phyloP scores from a whole-genome alignment of 2,329 filamentous ascomycete genomes.

The Fonsecaea multimorphosa region DNA sequence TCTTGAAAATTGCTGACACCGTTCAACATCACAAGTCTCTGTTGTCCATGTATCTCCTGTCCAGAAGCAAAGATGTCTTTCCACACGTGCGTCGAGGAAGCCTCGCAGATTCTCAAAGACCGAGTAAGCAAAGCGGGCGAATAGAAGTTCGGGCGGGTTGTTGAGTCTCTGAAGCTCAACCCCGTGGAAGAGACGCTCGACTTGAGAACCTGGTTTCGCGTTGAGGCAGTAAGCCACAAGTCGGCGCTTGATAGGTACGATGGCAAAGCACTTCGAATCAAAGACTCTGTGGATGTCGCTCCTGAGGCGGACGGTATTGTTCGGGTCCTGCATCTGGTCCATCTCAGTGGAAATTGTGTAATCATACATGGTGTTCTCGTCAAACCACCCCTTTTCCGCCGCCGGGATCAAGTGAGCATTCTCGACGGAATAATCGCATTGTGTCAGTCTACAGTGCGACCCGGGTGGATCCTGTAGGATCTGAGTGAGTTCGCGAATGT shows the following conservation, averaged over 20 bases:
- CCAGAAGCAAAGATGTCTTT: not conserved
- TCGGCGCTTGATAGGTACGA: constrained; percentile 12
- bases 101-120: constrained; percentile 13
- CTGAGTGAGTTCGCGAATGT: no score
- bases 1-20: constrained; percentile 16
- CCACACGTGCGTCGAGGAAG: not conserved
- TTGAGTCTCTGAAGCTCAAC: constrained; percentile 19
- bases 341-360: not conserved
- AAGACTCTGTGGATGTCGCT: constrained; percentile 25
- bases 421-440: no score
- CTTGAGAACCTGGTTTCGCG: constrained; percentile 7
- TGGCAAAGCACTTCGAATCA: constrained; percentile 17
- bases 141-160: constrained; percentile 3
- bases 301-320: constrained; percentile 17
- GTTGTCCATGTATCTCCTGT: not conserved
- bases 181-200: constrained; percentile 13
- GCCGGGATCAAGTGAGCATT: no score
- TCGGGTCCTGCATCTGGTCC: constrained; percentile 15
- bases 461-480: no score
- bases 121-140: constrained; percentile 20
- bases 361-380: not conserved
- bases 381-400: no score
- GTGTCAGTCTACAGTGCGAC: no score
- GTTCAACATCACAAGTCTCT: constrained; percentile 13
- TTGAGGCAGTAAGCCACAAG: constrained; percentile 24